Evolutionary conservation across 805 yeast genomes (phyloP).

Genomic region (Debaryomyces prosopidis): DNA sequence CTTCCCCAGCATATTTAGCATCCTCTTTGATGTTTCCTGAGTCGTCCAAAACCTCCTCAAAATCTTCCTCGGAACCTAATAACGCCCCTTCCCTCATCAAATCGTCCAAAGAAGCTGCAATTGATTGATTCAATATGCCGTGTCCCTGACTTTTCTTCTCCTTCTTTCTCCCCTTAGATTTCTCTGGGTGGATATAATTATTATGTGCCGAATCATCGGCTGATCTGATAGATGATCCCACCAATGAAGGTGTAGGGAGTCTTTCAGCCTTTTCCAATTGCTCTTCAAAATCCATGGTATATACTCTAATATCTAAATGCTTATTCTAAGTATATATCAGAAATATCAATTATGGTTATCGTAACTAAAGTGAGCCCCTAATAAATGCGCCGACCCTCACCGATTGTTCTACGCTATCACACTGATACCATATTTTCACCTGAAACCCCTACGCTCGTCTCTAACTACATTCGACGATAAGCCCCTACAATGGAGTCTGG

Average conservation of each 20-base stretch:
- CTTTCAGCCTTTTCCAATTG: conserved; percentile 55
- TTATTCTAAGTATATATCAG: not conserved
- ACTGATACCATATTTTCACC: too few species aligned
- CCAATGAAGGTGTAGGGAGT: conserved; percentile 49
- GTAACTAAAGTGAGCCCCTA: too few species aligned
- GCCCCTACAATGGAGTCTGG: too few species aligned
- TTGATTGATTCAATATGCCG: conserved; percentile 21
- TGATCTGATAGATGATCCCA: conserved; percentile 52
- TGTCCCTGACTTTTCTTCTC: conserved; percentile 12
- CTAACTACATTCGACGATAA: too few species aligned
- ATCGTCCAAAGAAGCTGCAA: conserved; percentile 58
- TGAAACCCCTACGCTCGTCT: too few species aligned
- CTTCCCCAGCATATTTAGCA: conserved; percentile 28
- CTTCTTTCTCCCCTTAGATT: conserved; percentile 21
- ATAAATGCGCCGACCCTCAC: too few species aligned
- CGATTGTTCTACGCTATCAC: too few species aligned
- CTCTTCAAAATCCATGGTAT: conserved; percentile 49
- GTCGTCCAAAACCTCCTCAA: conserved; percentile 52
- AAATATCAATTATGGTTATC: not conserved
- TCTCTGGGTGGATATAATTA: conserved; percentile 47
- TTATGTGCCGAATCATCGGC: conserved; percentile 48
- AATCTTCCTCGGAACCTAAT: conserved; percentile 51
- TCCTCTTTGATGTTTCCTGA: conserved; percentile 54
- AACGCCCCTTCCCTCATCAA: conserved; percentile 48
- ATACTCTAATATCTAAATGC: not conserved